Base-by-base conservation (phyloP, 805 yeast species). In the Brettanomyces bruxellensis region DNA sequence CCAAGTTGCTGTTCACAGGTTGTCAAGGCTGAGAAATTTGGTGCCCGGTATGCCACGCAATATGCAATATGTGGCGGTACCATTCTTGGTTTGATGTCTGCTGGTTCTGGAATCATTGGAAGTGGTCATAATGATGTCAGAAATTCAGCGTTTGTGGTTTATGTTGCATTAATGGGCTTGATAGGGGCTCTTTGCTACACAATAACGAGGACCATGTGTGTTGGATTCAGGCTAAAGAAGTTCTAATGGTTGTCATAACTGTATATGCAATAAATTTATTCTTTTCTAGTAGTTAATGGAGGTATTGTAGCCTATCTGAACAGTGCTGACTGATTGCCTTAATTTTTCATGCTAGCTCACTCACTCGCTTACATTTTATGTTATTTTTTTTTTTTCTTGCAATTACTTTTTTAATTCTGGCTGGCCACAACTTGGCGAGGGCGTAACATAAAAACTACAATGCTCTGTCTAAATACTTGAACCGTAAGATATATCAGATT, bases 1-100 rank as follows among this genome's bases (percentile, higher is more conserved):
- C 85, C 87, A 0, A 82, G 73, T 5, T 79, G 86, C 46, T 69
- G 79, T 37, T 73, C 81, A 0, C 71, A 72, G 49, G 73, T 82
- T 25, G 73, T 79, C 32, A 72, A 70, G 12, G 76, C 78, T 1
- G 69, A 72, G 49, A 73, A 76, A 44, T 82, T 81, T 55, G 88
- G 88, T 14, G 75, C 75, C 48, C 62, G 81, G 22, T 83, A 78
- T 52, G 86, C 87, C 0, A 71, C 85, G 12, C 70, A 76, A 55
- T 80, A 78, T 57, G 75, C 67, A 41, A 57, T 64, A 25, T 55
- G 66, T 8, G 55, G 57, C 14, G 56, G 75, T 28, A 57, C 67
- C 12, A 55, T 66, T 18, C 56, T 75, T 13, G 68, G 70, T 11
- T 61, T 68, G 12, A 62, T 73, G 23, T 76, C 79, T 5, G 62